A percentile compares a stretch with the other conserved stretches of the same genome.
These are phyloP conservation scores for Cicer bijugum DNA, from an alignment of 306 rosid species.

Conservation along the genomic window DNA sequence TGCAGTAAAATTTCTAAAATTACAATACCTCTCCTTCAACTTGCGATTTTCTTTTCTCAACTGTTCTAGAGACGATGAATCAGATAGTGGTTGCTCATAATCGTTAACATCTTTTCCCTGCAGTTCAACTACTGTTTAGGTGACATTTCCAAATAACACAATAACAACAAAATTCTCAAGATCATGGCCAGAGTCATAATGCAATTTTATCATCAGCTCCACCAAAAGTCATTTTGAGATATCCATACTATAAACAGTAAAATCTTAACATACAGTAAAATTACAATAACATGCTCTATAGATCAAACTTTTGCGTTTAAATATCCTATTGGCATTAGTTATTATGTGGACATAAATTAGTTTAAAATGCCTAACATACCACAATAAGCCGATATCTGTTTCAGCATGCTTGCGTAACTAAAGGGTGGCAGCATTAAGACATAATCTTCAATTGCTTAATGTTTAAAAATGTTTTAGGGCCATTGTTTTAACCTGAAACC, in stretches of 20 bases:
- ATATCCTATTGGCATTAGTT: neutral
- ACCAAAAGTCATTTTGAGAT: neutral
- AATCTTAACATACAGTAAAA: neutral
- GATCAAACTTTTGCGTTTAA: conserved; percentile 7
- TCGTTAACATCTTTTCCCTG: conserved; percentile 56
- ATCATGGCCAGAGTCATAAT: neutral
- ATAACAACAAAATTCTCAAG: conserved; percentile 10
- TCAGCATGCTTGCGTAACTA: conserved; percentile 1
- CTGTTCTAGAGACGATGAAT: conserved; percentile 43
- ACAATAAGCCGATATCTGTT: neutral
- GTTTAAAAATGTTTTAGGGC: neutral
- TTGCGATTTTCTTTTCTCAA: conserved; percentile 71
- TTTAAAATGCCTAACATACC: neutral
- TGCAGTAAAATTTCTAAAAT: conserved; percentile 8
- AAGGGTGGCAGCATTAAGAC: neutral
- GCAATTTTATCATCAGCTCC: conserved; percentile 5
- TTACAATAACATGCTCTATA: conserved; percentile 1
- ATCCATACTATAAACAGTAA: neutral
- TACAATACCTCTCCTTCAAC: conserved; percentile 71
- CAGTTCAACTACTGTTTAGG: conserved; percentile 39
- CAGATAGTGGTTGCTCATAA: conserved; percentile 33
- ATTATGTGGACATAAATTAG: neutral
- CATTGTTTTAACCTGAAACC: conserved; percentile 4
- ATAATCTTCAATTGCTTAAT: conserved; percentile 3
- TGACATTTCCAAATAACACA: conserved; percentile 24